A percentile compares a stretch with the other conserved stretches of the same genome.
phyloP scores from a whole-genome alignment of 2,329 filamentous ascomycete species.

The Taxawa tesnikishii region DNA sequence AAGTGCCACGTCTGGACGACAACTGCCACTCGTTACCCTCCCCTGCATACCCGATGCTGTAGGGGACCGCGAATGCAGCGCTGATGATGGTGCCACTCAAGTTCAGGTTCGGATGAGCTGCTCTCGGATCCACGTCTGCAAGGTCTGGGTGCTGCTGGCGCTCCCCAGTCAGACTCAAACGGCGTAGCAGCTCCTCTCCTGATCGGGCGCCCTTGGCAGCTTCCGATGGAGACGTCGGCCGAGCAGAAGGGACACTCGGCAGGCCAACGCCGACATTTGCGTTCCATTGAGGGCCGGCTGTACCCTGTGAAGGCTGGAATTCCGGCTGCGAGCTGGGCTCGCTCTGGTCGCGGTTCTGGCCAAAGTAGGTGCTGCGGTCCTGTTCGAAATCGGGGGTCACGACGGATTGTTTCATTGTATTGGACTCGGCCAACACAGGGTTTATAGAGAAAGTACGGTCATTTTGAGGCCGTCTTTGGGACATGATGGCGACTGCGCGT shows the following conservation, averaged over 20 bases:
- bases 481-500: no score
- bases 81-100: slow-evolving; percentile 53
- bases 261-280: slow-evolving; percentile 3
- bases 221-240: slow-evolving; percentile 25
- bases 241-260: slow-evolving; percentile 6
- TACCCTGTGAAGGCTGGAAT: slow-evolving; percentile 20
- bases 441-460: no score
- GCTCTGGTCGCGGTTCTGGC: no score
- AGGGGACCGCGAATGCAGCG: slow-evolving; percentile 51
- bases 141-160: slow-evolving; percentile 25
- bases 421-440: no score
- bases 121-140: slow-evolving; percentile 39
- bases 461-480: no score
- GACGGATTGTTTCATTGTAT: no score
- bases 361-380: no score
- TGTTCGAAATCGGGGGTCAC: no score
- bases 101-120: slow-evolving; percentile 43
- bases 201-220: slow-evolving; percentile 31
- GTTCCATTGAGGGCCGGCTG: slow-evolving; percentile 22
- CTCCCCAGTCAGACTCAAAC: slow-evolving; percentile 34
- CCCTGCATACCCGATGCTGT: slow-evolving; percentile 42
- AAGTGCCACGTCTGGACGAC: slow-evolving; percentile 69
- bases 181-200: slow-evolving; percentile 38
- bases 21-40: slow-evolving; percentile 53
- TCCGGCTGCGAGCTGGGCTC: slow-evolving; percentile 3